Percentiles rank a stretch among this genome's conserved stretches.
phyloP scores from a whole-genome alignment of 148 eudicot genomes.

The Heliosperma pusillum region DNA sequence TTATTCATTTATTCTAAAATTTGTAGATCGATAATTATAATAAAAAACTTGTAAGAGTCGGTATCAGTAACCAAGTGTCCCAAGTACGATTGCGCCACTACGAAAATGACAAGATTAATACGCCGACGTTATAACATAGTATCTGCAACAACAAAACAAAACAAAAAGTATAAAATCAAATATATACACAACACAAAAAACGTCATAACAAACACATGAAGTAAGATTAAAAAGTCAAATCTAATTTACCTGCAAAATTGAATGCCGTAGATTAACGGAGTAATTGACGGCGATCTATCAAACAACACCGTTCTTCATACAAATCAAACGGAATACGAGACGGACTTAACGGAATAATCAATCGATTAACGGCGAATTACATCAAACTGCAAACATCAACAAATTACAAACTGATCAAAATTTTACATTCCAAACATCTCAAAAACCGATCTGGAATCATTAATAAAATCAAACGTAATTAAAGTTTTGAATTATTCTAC shows the following conservation, averaged over 20 bases:
- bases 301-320: background rate
- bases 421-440: slow-evolving; percentile 7
- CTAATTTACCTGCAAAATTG: background rate
- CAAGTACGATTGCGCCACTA: background rate
- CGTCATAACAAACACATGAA: background rate
- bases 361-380: slow-evolving; percentile 13
- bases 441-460: slow-evolving; percentile 16
- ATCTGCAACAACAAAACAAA: background rate
- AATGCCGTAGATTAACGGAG: too few relatives aligned
- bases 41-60: too few relatives aligned
- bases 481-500: background rate
- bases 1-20: too few relatives aligned
- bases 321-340: slow-evolving; percentile 14
- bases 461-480: background rate
- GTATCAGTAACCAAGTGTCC: too few relatives aligned
- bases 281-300: slow-evolving; percentile 9
- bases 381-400: slow-evolving; percentile 22
- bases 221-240: background rate
- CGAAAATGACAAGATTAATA: background rate
- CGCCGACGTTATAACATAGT: background rate
- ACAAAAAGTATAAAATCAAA: background rate
- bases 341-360: background rate
- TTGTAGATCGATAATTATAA: too few relatives aligned
- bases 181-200: background rate
- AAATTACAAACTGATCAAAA: slow-evolving; percentile 21